phyloP scores from a whole-genome alignment of 345 rosid species.

The Eucalyptus marginata region DNA sequence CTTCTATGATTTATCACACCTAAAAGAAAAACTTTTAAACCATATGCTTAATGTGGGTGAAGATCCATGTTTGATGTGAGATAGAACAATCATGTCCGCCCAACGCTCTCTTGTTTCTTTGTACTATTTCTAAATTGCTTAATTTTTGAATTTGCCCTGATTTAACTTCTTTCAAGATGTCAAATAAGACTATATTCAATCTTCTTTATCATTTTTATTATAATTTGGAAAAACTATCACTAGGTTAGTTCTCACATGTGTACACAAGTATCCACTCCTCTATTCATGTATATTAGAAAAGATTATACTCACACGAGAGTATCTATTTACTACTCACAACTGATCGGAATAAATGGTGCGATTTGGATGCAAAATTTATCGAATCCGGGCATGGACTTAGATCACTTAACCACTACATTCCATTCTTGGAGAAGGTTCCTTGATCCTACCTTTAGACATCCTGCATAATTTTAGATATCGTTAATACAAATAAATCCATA shows the following conservation, averaged over 20 bases:
- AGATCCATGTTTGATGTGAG: background rate
- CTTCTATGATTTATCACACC: background rate
- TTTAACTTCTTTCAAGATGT: background rate
- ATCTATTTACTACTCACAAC: rapidly evolving
- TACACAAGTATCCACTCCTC: background rate
- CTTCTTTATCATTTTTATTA: background rate
- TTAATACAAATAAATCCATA: background rate
- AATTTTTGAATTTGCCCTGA: background rate
- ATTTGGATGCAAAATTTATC: background rate
- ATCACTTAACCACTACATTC: background rate
- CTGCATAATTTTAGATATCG: background rate
- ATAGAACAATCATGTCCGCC: background rate
- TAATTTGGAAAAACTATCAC: background rate
- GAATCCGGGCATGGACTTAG: background rate
- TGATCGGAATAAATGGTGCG: rapidly evolving
- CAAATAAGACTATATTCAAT: background rate
- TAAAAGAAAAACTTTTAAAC: background rate
- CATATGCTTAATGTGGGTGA: background rate
- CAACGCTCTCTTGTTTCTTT: background rate
- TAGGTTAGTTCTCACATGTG: background rate
- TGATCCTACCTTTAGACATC: background rate
- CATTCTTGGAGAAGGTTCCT: background rate
- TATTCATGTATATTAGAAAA: background rate
- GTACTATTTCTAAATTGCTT: background rate
- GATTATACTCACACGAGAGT: background rate